Percentiles rank a stretch among this genome's conserved stretches.
Evolutionary conservation across 2,329 filamentous ascomycete genomes (phyloP).

Genomic region (Stagonosporopsis tanaceti): DNA sequence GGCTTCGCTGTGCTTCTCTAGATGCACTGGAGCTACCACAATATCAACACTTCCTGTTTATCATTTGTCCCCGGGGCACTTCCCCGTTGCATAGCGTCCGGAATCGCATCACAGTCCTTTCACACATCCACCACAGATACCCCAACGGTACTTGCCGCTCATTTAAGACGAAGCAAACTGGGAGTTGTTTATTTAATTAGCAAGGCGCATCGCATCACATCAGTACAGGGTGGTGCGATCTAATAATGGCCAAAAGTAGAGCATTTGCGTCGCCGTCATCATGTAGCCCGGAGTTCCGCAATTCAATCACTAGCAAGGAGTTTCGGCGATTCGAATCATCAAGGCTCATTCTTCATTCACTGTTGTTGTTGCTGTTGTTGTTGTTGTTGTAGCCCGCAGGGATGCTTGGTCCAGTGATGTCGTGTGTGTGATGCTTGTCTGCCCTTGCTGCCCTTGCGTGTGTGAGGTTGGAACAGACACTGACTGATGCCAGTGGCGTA

Average conservation of each 20-base stretch:
- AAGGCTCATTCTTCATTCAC: not conserved
- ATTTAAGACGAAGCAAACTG: constrained; percentile 13
- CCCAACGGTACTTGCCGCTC: constrained; percentile 23
- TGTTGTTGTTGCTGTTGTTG: not conserved
- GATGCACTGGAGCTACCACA: not conserved
- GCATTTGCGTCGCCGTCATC: constrained; percentile 10
- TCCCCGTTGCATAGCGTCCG: constrained; percentile 24
- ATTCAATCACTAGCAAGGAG: constrained; percentile 11
- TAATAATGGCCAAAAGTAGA: constrained; percentile 13
- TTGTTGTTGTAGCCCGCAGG: not conserved
- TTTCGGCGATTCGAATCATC: constrained; percentile 4
- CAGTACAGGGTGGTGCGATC: constrained; percentile 1
- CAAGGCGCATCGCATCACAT: constrained; percentile 10
- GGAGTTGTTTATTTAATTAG: constrained; percentile 17
- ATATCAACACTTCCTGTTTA: not conserved
- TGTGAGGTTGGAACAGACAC: constrained; percentile 5
- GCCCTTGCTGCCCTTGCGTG: constrained; percentile 1
- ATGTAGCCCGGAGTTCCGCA: constrained; percentile 18
- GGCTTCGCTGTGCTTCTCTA: constrained; percentile 61
- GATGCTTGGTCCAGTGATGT: not conserved
- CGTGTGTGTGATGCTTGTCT: not conserved
- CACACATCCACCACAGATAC: constrained; percentile 17
- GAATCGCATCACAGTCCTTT: constrained; percentile 25
- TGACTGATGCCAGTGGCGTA: not conserved
- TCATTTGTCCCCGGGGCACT: constrained; percentile 10